Evolutionary conservation across 495 filamentous ascomycete species (phyloP).

Genomic region (Aspergillus cavernicola): DNA sequence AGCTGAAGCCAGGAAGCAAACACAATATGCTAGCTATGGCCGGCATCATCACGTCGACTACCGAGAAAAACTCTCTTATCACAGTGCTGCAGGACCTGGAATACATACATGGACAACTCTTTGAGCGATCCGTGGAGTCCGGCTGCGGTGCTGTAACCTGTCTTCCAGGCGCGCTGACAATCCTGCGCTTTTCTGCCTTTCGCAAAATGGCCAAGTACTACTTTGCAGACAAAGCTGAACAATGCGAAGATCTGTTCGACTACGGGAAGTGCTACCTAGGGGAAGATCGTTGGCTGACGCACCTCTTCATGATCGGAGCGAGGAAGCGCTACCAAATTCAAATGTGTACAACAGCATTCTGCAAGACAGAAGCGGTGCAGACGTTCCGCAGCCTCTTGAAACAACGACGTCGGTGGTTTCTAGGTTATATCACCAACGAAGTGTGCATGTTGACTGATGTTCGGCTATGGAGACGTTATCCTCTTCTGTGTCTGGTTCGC

Average conservation of each 20-base stretch:
- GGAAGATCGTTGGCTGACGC: conserved; percentile 95
- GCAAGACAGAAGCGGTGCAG: conserved; percentile 97
- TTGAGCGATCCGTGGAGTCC: conserved; percentile 95
- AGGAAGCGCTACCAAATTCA: conserved; percentile 92
- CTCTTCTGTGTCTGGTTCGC: conserved; percentile 80
- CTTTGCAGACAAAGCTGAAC: conserved; percentile 95
- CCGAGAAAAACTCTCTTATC: conserved; percentile 81
- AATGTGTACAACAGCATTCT: conserved; percentile 96
- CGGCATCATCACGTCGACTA: conserved; percentile 94
- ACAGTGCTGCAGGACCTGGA: conserved; percentile 97
- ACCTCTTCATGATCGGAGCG: conserved; percentile 98
- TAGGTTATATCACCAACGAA: conserved; percentile 97
- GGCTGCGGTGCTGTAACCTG: conserved; percentile 94
- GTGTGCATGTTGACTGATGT: conserved; percentile 97
- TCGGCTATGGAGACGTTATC: conserved; percentile 87
- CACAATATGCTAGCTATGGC: conserved; percentile 98
- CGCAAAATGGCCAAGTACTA: conserved; percentile 98
- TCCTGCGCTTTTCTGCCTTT: conserved; percentile 94
- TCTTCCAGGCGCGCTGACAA: conserved; percentile 89
- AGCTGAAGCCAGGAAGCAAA: conserved; percentile 89
- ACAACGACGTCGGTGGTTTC: conserved; percentile 93
- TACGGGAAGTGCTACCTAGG: conserved; percentile 94
- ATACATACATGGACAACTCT: conserved; percentile 95
- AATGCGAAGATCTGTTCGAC: conserved; percentile 95
- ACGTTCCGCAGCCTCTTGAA: conserved; percentile 83